A percentile compares a stretch with the other conserved stretches of the same genome.
Evolutionary conservation across 140 eudicot genomes (phyloP).

Genomic region (Senecio squalidus): DNA sequence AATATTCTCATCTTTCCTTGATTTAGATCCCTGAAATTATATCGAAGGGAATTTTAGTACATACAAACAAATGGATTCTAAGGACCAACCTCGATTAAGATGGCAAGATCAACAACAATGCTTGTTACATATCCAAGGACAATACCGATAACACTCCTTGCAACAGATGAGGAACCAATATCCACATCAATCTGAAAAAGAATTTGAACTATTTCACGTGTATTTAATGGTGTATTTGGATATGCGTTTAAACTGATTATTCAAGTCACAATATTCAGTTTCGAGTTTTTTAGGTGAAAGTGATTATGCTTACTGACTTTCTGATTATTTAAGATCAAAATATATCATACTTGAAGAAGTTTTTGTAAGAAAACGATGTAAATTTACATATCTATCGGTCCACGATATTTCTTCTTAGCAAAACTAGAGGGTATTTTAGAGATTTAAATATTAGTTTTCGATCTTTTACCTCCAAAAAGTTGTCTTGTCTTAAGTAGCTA

Average conservation of each 20-base stretch:
- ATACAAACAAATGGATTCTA: background rate
- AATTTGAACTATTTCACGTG: background rate
- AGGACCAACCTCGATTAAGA: slow-evolving; percentile 64
- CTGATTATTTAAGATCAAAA: no score
- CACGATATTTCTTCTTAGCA: no score
- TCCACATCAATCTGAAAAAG: slow-evolving; percentile 94
- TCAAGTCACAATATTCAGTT: no score
- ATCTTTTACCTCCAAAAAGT: slow-evolving; percentile 72
- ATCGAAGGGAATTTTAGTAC: background rate
- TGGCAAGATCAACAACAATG: slow-evolving; percentile 95
- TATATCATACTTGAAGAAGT: no score
- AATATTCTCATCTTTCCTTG: no score
- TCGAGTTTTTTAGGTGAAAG: background rate
- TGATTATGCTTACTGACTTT: no score
- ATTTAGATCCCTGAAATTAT: background rate
- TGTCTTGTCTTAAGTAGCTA: slow-evolving; percentile 77
- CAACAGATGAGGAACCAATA: slow-evolving; percentile 96
- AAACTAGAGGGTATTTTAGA: no score
- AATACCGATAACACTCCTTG: slow-evolving; percentile 83
- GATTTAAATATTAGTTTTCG: no score
- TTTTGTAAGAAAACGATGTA: background rate
- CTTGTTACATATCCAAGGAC: slow-evolving; percentile 98
- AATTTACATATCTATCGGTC: no score
- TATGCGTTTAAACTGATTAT: background rate
- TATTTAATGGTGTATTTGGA: background rate